A percentile compares a stretch with the other conserved stretches of the same genome.
Conservation (phyloP, 257 asterid genomes). For the Voacanga thouarsii region DNA sequence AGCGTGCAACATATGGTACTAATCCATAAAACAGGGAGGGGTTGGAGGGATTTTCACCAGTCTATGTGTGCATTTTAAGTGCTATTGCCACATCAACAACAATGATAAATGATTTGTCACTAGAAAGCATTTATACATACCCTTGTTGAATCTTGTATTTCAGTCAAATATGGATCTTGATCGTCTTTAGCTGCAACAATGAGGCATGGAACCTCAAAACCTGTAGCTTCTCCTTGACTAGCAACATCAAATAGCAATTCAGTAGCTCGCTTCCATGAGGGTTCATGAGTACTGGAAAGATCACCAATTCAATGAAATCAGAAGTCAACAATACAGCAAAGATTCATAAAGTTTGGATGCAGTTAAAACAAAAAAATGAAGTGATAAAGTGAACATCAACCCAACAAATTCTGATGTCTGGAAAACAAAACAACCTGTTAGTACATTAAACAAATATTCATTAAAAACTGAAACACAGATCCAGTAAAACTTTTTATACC, state of each 20-base stretch:
- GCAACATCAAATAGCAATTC: conserved; percentile 94
- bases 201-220: conserved; percentile 90
- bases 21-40: not conserved
- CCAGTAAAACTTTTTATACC: not conserved
- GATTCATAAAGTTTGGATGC: not conserved
- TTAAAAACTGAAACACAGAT: not conserved
- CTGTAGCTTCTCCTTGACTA: conserved; percentile 85
- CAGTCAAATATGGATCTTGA: conserved; percentile 75
- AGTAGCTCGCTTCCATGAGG: conserved; percentile 80
- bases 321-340: not conserved
- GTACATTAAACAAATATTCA: not conserved
- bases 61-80: not conserved
- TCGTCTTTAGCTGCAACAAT: conserved; percentile 95
- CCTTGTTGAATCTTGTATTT: conserved; percentile 93
- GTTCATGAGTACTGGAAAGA: conserved; percentile 55
- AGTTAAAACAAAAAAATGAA: not conserved
- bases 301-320: conserved; percentile 14
- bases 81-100: not conserved
- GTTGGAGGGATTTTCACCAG: not conserved
- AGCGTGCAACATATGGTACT: not conserved
- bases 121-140: conserved; percentile 42
- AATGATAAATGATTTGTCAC: not conserved
- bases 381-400: not conserved
- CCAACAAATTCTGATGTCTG: not conserved
- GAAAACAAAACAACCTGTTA: not conserved